phyloP scores from a whole-genome alignment of 1,284 basidiomycete genomes.

The Tremellales sp. region DNA sequence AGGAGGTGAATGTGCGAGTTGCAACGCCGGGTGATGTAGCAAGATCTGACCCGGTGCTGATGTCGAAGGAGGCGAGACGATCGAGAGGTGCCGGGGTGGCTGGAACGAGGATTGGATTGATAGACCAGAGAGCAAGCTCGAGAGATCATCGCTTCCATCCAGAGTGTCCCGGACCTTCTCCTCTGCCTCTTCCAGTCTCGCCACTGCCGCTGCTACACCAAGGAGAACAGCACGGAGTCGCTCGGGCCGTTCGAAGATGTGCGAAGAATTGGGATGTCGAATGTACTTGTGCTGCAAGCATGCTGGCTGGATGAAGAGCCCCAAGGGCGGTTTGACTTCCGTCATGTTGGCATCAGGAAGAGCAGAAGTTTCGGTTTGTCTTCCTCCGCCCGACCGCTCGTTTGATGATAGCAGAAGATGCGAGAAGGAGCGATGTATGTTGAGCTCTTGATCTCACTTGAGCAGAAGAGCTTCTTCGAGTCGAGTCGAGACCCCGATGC shows the following conservation, averaged over 20 bases:
- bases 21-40: conserved; percentile 40
- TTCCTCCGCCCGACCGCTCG: too few species aligned
- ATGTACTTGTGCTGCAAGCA: conserved; percentile 65
- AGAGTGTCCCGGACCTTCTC: not conserved
- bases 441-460: too few species aligned
- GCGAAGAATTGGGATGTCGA: conserved; percentile 64
- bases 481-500: too few species aligned
- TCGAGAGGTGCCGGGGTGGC: conserved; percentile 18
- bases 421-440: too few species aligned
- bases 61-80: conserved; percentile 28
- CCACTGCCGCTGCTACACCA: conserved; percentile 71
- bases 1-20: conserved; percentile 34
- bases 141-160: conserved; percentile 21
- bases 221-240: conserved; percentile 74
- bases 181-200: conserved; percentile 59
- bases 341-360: not conserved
- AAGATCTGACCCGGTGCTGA: conserved; percentile 32
- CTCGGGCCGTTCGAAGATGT: conserved; percentile 82
- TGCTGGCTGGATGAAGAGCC: conserved; percentile 49
- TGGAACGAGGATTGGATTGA: conserved; percentile 17
- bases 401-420: too few species aligned
- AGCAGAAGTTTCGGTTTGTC: too few species aligned
- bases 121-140: conserved; percentile 29
- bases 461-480: too few species aligned
- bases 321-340: conserved; percentile 27